Base-by-base conservation (phyloP, 1,284 basidiomycete species). In the Sutorius eximius region DNA sequence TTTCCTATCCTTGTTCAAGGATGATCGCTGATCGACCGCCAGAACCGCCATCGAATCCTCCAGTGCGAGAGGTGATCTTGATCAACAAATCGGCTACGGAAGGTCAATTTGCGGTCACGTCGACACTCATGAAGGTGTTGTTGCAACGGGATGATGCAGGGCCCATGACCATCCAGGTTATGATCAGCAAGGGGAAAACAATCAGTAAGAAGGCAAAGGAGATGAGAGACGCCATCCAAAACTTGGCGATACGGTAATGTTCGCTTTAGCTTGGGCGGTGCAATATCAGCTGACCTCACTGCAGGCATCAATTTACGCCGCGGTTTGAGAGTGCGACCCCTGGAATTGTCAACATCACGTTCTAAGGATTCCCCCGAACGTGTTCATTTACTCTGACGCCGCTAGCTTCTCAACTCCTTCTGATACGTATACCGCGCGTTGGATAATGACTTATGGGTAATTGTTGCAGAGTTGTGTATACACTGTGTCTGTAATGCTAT, bases 401-500 rank as follows among this genome's bases (percentile, higher is more conserved):
- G 38, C 51, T 27, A 4, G 16, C 30, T 36, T 48, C 22, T 38
- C 18, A 55, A 29, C 6, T 5, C 40, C 38, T 30, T 41, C 46
- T 29, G 52, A 49, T 42, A 49, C 42, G 12, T 29, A 43, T 41
- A 51, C 45, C 45, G 42, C 9, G 36, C 27, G 38, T 48, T 48
- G 22, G 30, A 45, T 56, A 55, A 56, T 65, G 55, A 68, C 51
- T 65, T 51, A 56, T 56, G 45, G 55, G 40, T 61, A 51, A 55
- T 45, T 53, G 32, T 42, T 51, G 36, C 38, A 42, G 30, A 55
- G 42, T 51, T 51, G 45, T 56, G 46, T 55, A 49, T 22, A 62
- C 38, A 46, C 42, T 34, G 16, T 46, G 24, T 53, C 34, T 68
- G 53, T 55, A 57, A 29, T 18, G 37, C 49, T 40, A 43, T 51